A percentile compares a stretch with the other conserved stretches of the same genome.
These are phyloP conservation scores for Cichorium intybus DNA, from an alignment of 140 eudicot species.

Conservation along the genomic window DNA sequence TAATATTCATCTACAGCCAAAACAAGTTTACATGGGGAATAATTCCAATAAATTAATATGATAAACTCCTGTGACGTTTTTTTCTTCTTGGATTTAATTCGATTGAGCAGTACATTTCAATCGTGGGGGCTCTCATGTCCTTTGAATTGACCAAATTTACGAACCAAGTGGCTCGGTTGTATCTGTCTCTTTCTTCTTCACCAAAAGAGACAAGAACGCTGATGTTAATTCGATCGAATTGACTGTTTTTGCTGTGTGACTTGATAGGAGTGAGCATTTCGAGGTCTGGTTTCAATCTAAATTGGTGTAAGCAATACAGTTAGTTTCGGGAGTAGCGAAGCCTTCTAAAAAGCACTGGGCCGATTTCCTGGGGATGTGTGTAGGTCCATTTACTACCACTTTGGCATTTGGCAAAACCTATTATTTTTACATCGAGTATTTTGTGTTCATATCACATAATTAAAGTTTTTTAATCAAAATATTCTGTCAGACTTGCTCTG, in stretches of 20 bases:
- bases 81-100: background rate
- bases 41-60: background rate
- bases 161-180: background rate
- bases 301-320: constrained; percentile 16
- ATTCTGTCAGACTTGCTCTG: constrained; percentile 12
- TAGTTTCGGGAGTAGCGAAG: constrained; percentile 31
- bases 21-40: background rate
- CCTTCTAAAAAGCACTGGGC: constrained; percentile 11
- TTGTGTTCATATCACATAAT: background rate
- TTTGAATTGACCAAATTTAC: background rate
- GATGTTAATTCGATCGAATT: background rate
- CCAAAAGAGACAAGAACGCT: background rate
- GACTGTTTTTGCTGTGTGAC: background rate
- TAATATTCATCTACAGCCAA: constrained; percentile 13
- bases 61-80: constrained; percentile 5
- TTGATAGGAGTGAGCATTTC: constrained; percentile 13
- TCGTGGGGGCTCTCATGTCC: constrained; percentile 3
- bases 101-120: background rate
- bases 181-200: background rate
- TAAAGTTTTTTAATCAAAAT: constrained; percentile 6
- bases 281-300: background rate
- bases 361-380: constrained; percentile 20
- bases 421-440: constrained; percentile 3
- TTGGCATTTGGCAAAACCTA: background rate
- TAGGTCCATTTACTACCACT: background rate